A percentile compares a stretch with the other conserved stretches of the same genome.
phyloP scores from a whole-genome alignment of 768 basidiomycete species.

The Erythrobasidium yunnanense region DNA sequence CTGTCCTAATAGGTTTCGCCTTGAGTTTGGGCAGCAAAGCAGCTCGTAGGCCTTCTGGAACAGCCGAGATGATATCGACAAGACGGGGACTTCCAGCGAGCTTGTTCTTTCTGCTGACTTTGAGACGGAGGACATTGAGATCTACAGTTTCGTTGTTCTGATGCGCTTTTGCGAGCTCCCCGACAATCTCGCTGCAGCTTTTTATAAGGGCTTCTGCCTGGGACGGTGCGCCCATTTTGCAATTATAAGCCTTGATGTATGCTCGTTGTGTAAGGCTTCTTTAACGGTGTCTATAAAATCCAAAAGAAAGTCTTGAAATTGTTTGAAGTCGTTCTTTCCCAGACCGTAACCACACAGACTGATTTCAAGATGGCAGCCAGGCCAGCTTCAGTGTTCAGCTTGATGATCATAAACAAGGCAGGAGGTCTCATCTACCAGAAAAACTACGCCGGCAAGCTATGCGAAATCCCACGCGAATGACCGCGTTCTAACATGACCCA shows the following conservation, averaged over 20 bases:
- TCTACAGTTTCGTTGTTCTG: slow-evolving; percentile 66
- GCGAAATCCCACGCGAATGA: slow-evolving; percentile 30
- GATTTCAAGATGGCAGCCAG: slow-evolving; percentile 14
- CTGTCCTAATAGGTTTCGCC: slow-evolving; percentile 88
- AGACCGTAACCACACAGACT: background rate
- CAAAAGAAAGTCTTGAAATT: no score
- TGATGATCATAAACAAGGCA: slow-evolving; percentile 71
- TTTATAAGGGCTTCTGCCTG: slow-evolving; percentile 83
- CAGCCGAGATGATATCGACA: slow-evolving; percentile 95
- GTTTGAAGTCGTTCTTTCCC: background rate
- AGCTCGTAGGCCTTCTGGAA: slow-evolving; percentile 93
- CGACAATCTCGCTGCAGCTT: slow-evolving; percentile 86
- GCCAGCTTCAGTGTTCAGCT: slow-evolving; percentile 1
- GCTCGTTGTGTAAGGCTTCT: background rate
- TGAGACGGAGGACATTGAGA: slow-evolving; percentile 73
- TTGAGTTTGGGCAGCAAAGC: slow-evolving; percentile 75
- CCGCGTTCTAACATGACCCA: background rate
- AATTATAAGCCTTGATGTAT: background rate
- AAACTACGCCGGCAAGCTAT: slow-evolving; percentile 78
- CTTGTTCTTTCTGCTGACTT: slow-evolving; percentile 78
- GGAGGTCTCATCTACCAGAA: slow-evolving; percentile 91
- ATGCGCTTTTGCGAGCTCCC: slow-evolving; percentile 80
- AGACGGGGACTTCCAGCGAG: slow-evolving; percentile 79
- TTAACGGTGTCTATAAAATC: no score
- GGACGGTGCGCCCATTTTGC: slow-evolving; percentile 43